Base-by-base conservation (phyloP, 345 rosid species). In the Citrus trifoliata region DNA sequence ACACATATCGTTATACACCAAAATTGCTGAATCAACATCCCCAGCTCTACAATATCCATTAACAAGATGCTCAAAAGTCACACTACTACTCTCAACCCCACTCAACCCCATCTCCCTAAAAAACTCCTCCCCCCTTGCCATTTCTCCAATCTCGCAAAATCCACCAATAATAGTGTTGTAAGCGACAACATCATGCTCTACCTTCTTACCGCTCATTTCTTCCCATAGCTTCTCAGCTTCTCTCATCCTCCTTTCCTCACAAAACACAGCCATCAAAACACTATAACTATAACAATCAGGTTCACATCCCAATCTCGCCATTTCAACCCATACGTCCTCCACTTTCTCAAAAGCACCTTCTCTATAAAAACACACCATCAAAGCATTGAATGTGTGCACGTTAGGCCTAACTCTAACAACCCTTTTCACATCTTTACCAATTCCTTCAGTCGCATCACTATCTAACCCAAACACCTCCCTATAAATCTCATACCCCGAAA, bases 121-220 rank as follows among this genome's bases (percentile, higher is more conserved):
- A 35, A 92, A 79, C 75, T 84, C 86, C 80, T 89, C 93, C 1
- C 92, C 98, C 81, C 87, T 92, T 51, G 51, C 75, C 51, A 88
- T 76, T 71, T 89, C 89, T 1, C 92, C 87, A 66, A 46, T 80
- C 81, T 82, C 64, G 32, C 96, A 93, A 62, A 86, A 85, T 28
- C 92, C 96, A 35, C 88, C 95, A 25, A 93, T 92, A 46, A 95
- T 80, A 4, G 93, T 90, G 69, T 93, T 92, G 75, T 89, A 92
- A 78, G 91, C 89, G 53, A 86, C 80, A 25, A 85, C 76, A 84
- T 93, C 93, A 68, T 80, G 85, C 76, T 73, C 79, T 51, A 91
- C 63, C 79, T 86, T 89, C 70, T 82, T 82, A 5, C 51, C 73
- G 82, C 83, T 84, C 97, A 92, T 93, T 76, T 92, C 91, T 79